Evolutionary conservation across 192 early-diverging fungal genomes (phyloP), one percentile per base, ranked within the genome.

Genomic region (Diversispora epigaea): DNA sequence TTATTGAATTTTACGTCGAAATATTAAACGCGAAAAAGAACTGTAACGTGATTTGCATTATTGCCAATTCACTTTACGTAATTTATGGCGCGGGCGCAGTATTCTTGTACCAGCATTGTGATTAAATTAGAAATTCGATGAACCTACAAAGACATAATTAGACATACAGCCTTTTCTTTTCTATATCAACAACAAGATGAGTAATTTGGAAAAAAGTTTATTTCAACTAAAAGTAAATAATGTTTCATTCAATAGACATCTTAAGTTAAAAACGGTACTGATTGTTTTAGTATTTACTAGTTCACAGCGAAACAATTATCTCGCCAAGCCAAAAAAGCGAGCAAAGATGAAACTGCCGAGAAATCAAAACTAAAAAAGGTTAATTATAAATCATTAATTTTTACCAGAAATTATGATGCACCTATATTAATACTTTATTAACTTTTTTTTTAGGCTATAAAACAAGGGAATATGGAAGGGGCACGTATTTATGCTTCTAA

Each of bases 401-500:
- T 58, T 12, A 32, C 41, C 41, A 5, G 12, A 45, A 19, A 40
- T 69, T 49, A n/a, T 39, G 12, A 39, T n/a, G 8, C 39, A 12
- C 14, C 19, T 62, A 40, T 39, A 45, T 60, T 61, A 15, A 60
- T 21, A 75, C 8, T n/a, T 44, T 25, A 43, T 12, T 66, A 15
- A 17, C 6, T 49, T 8, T 6, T 32, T 22, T 61, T 65, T 21
- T 64, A 94, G 92, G 96, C 95, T 14, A 95, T 99, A 73, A 92
- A 95, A 83, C 88, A 92, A 80, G 91, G 92, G 45, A 95, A 98
- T 77, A 90, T 87, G 81, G 98, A 97, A 78, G 92, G 93, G 7
- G 96, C 98, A 11, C 90, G 92, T 75, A 91, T 99, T 76, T 93
- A 96, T 80, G 95, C 94, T 11, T 88, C 93, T 40, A 97, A 98